phyloP scores from a whole-genome alignment of 306 rosid species.

The Macrotyloma uniflorum region DNA sequence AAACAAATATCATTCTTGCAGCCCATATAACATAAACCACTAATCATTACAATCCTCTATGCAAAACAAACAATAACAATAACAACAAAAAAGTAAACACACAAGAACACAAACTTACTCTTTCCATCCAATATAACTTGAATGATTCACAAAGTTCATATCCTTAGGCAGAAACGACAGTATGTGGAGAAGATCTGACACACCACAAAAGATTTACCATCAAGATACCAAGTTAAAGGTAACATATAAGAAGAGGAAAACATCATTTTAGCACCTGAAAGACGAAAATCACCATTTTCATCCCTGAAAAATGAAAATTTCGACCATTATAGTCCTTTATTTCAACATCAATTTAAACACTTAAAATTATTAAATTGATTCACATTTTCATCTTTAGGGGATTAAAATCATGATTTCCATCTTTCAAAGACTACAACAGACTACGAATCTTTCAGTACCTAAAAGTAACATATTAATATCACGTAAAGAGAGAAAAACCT shows the following conservation, averaged over 20 bases:
- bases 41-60: not conserved
- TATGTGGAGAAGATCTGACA: constrained; percentile 88
- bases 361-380: not conserved
- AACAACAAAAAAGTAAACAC: not conserved
- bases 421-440: not conserved
- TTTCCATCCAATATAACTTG: constrained; percentile 96
- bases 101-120: constrained; percentile 64
- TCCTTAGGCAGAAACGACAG: constrained; percentile 87
- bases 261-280: not conserved
- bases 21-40: constrained; percentile 4
- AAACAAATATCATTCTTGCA: constrained; percentile 8
- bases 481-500: not conserved
- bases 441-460: not conserved
- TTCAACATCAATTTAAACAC: not conserved
- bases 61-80: not conserved
- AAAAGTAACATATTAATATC: not conserved
- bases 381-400: not conserved
- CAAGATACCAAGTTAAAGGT: constrained; percentile 2
- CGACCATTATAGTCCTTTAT: not conserved
- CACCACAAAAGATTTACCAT: constrained; percentile 40
- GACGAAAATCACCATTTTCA: not conserved
- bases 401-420: not conserved
- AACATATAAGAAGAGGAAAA: not conserved
- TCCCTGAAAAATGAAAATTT: not conserved
- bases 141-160: constrained; percentile 87